Base-by-base conservation (phyloP, 2,329 filamentous ascomycete genomes). In the Knufia petricola region DNA sequence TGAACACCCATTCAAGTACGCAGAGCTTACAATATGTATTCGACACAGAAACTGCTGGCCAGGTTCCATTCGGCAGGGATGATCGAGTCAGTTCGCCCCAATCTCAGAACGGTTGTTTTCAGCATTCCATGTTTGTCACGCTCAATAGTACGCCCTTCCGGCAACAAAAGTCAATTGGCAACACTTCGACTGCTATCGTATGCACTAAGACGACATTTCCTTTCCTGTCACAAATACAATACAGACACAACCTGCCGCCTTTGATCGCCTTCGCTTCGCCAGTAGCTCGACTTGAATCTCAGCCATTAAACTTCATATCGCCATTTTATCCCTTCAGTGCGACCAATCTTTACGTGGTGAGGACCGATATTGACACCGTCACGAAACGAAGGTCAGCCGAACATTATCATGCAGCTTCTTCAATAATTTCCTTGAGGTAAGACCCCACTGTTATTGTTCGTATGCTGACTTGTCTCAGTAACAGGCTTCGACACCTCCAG, bases 131-230 rank as follows among this genome's bases (percentile, higher is more conserved):
- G n/a, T 47, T 26, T 47, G 23, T 47, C 44, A 38, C 17, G 23
- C 39, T 38, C 34, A 47, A 39, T 47, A 47, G 44, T 24, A 44
- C 41, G 44, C 44, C 44, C 34, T 47, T 47, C 44, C 44, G 44
- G 44, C 44, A 38, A 37, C 44, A 38, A 47, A 47, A 47, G 44
- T 47, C 44, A 47, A 17, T 47, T 37, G 34, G 34, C 44, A 47
- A 21, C 44, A 37, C 30, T 38, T 47, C 44, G 44, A 28, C 44
- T 46, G 21, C 17, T 47, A 19, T 47, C 32, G 32, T 47, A 47
- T 38, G n/a, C 44, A 47, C 32, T 47, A 38, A 26, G 34, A 13
- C 32, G 44, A 30, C 44, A 23, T 47, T 17, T 19, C 23, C 23
- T 38, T 26, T 38, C 10, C 21, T 20, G 15, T 47, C 32, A 37